Base-by-base conservation (phyloP, 148 eudicot species). In the Polygonum aviculare region DNA sequence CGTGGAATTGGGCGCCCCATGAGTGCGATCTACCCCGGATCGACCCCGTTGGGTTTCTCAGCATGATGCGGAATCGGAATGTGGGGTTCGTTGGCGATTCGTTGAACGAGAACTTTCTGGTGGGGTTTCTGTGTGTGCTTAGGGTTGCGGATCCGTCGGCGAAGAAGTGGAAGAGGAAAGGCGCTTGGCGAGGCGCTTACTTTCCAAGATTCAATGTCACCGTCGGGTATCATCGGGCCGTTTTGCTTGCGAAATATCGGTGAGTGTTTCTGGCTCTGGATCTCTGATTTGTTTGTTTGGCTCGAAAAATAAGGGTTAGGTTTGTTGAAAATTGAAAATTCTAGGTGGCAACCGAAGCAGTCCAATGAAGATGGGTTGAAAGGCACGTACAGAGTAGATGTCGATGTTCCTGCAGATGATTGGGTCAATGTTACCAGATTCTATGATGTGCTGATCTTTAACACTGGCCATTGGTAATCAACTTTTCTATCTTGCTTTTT, bases 41-140 rank as follows among this genome's bases (percentile, higher is more conserved):
- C 79, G 93, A 95, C 55, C 91, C 97, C 3, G 54, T 75, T 6
- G 51, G 77, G 83, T 92, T 95, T 82, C 78, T 92, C 87, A 79
- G 81, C 75, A 16, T 82, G 84, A 90, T 92, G 97, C 86, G 92
- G 83, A 79, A 86, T 35, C 90, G 78, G 80, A 89, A 83, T 49
- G 78, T 95, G 79, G 98, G 98, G 90, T 86, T 95, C 81, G 87
- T 95, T 79, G 99, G 97, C 76, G 99, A 92, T 71, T 92, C 99
- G 0, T 77, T 95, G 89, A 92, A 88, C 71, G 98, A 92, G 84
- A 90, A 92, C 75, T 88, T 92, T 55, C 74, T 90, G 79, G 93
- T 83, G 72, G 79, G 92, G 2, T 89, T 92, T 81, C 36, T 90
- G 38, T 95, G 98, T 88, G 44, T 87, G 38, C 79, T 92, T 41